Evolutionary conservation across 257 asterid genomes (phyloP).

Genomic region (Nicotiana sylvestris): DNA sequence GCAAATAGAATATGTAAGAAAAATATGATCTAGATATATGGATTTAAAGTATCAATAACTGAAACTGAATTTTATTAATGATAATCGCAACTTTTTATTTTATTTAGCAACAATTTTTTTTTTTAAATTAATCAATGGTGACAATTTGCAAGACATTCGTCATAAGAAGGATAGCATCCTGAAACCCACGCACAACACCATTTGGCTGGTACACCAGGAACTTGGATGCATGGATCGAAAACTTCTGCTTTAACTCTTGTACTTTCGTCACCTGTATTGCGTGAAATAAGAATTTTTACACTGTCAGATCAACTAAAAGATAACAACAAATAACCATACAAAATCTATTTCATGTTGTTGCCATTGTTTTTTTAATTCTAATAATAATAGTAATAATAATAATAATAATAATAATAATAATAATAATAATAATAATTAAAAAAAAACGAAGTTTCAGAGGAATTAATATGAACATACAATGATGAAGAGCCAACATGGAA

Average conservation of each 20-base stretch:
- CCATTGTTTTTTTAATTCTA: background rate
- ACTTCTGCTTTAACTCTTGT: background rate
- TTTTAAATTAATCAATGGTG: background rate
- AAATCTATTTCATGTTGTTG: background rate
- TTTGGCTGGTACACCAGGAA: background rate
- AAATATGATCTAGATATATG: background rate
- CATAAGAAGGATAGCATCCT: background rate
- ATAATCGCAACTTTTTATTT: background rate
- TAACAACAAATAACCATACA: too few species aligned
- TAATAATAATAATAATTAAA: too few species aligned
- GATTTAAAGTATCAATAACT: background rate
- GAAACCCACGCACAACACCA: background rate
- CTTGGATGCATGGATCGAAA: background rate
- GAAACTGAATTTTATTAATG: background rate
- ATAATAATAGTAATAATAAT: background rate
- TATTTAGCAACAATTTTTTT: background rate
- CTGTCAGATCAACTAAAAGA: too few species aligned
- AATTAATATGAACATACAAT: background rate
- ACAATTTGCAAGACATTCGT: background rate
- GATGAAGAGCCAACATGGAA: background rate
- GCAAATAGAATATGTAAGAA: background rate
- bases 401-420: background rate
- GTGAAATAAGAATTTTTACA: background rate
- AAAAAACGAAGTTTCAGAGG: too few species aligned
- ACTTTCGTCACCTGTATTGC: background rate